phyloP scores from a whole-genome alignment of 257 asterid genomes.

The Jacaranda copaia region DNA sequence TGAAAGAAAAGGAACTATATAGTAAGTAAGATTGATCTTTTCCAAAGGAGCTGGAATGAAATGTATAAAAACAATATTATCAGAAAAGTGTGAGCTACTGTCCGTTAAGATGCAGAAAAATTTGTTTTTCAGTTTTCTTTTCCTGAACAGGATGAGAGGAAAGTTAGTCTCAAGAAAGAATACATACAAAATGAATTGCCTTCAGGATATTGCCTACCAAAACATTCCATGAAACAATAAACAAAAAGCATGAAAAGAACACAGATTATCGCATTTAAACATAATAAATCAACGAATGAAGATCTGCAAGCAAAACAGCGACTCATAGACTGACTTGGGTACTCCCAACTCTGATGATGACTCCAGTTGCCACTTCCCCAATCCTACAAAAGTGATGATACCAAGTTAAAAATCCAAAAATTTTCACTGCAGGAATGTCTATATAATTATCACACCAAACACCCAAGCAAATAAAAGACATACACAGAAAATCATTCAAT shows the following conservation, averaged over 20 bases:
- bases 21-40: background rate
- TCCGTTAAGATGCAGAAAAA: background rate
- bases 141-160: background rate
- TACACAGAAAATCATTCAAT: slow-evolving; percentile 8
- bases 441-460: slow-evolving; percentile 3
- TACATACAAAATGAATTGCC: background rate
- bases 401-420: slow-evolving; percentile 22
- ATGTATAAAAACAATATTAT: background rate
- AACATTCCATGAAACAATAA: slow-evolving; percentile 22
- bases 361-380: slow-evolving; percentile 79
- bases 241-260: background rate
- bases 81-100: slow-evolving; percentile 4
- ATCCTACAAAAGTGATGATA: slow-evolving; percentile 58
- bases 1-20: background rate
- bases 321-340: slow-evolving; percentile 65
- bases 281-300: slow-evolving; percentile 23
- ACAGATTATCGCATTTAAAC: slow-evolving; percentile 17
- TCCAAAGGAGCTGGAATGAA: background rate
- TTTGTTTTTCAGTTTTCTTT: background rate
- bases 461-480: slow-evolving; percentile 15
- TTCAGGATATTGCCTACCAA: slow-evolving; percentile 16
- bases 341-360: slow-evolving; percentile 82
- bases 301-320: slow-evolving; percentile 26
- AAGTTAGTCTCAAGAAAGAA: background rate
- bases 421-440: slow-evolving; percentile 24